A percentile compares a stretch with the other conserved stretches of the same genome.
These are phyloP conservation scores for Purpureocillium takamizusanense DNA, from an alignment of 2,329 filamentous ascomycete species.

Conservation along the genomic window DNA sequence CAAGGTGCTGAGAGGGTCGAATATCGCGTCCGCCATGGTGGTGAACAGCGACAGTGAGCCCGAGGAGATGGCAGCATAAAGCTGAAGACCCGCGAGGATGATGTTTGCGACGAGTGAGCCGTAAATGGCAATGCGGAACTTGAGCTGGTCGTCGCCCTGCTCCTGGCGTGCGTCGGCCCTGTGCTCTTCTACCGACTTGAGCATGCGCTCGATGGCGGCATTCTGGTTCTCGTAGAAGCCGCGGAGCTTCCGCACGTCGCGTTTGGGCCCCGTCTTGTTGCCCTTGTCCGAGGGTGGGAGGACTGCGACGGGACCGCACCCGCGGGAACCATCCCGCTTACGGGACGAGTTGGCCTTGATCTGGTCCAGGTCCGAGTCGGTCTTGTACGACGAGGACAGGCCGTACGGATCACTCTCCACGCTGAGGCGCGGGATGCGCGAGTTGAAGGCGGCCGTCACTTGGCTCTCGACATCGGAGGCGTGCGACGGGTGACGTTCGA, in stretches of 20 bases:
- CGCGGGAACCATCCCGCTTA: slow-evolving; percentile 49
- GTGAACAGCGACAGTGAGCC: slow-evolving; percentile 93
- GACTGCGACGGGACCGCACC: slow-evolving; percentile 4
- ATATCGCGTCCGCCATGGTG: slow-evolving; percentile 92
- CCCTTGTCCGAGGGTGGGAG: slow-evolving; percentile 2
- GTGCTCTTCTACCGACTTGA: slow-evolving; percentile 92
- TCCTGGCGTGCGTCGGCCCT: slow-evolving; percentile 71
- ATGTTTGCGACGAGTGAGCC: slow-evolving; percentile 74
- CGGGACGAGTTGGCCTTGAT: slow-evolving; percentile 75
- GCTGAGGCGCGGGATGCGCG: slow-evolving; percentile 48
- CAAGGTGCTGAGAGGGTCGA: slow-evolving; percentile 84
- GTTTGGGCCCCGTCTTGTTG: slow-evolving; percentile 15
- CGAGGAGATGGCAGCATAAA: slow-evolving; percentile 81
- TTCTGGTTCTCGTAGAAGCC: slow-evolving; percentile 89
- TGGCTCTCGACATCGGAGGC: slow-evolving; percentile 41
- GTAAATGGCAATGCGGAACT: slow-evolving; percentile 57
- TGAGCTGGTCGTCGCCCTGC: slow-evolving; percentile 71
- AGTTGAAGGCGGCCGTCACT: slow-evolving; percentile 20
- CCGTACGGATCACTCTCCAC: slow-evolving; percentile 71
- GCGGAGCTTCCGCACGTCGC: slow-evolving; percentile 49
- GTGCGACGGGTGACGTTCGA: slow-evolving; percentile 31
- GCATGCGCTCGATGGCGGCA: slow-evolving; percentile 80
- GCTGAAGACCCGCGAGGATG: slow-evolving; percentile 66
- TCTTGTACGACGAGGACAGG: slow-evolving; percentile 70
- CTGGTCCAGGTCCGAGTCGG: slow-evolving; percentile 61